Base-by-base conservation (phyloP, 805 yeast genomes). In the Saturnispora serradocipensis region DNA sequence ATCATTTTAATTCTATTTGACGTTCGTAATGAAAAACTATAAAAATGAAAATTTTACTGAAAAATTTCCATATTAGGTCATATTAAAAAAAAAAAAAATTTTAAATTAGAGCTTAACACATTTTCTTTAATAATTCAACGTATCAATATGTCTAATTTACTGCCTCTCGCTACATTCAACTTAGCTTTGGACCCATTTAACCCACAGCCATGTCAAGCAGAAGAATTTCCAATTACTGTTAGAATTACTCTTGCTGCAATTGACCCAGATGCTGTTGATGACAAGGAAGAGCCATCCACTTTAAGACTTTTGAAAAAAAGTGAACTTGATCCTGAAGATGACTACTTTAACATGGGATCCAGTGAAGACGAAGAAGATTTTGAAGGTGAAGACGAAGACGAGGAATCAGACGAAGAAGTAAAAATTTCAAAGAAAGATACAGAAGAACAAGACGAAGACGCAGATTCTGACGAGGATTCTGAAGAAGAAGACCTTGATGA, bases 221-320 rank as follows among this genome's bases (percentile, higher is more conserved):
- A 81, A 54, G 95, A 86, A 54, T 82, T 82, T 68, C 97, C 97
- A 48, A 86, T 87, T 59, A 84, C 97, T 56, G 81, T 91, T 60
- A 86, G 95, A 71, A 69, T 91, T 63, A 90, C 98, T 50, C 78
- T 91, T 79, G 99, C 97, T 57, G 95, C 99, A 54, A 76, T 93
- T 63, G 97, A 91, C 72, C 96, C 97, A 56, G 86, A 82, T 64
- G 77, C 95, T 30, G 81, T 79, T 60, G 96, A 88, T 62, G 89
- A 83, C 57, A 80, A 81, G 62, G 81, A 76, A 58, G 83, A 78
- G 61, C 97, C 98, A 59, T 82, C 96, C 32, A 88, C 97, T 61
- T 77, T 93, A 65, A 85, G 95, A 74, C 78, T 91, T 65, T 78
- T 91, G 67, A 89, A 88, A 79, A 82, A 82, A 65, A 74, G 70